Conservation (phyloP, 2,329 filamentous ascomycete species). For the Knufia petricola region DNA sequence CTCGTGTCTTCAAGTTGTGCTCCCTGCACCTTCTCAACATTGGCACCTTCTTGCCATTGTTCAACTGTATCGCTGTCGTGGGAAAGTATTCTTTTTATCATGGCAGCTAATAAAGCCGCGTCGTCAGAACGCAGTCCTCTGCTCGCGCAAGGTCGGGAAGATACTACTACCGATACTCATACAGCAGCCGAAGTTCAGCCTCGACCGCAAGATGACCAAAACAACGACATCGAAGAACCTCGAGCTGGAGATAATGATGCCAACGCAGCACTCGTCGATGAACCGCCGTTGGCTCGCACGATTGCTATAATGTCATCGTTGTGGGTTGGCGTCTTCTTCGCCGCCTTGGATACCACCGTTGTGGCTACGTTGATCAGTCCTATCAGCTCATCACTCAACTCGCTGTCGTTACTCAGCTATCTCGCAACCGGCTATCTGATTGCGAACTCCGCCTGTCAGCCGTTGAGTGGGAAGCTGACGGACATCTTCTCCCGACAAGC, state of each 20-base stretch:
- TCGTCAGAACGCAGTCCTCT: slow-evolving; percentile 16
- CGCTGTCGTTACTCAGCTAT: slow-evolving; percentile 75
- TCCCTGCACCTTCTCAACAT: not conserved
- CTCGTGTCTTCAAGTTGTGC: no score
- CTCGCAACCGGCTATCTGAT: slow-evolving; percentile 81
- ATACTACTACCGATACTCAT: not conserved
- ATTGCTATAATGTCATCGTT: slow-evolving; percentile 41
- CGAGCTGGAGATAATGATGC: slow-evolving; percentile 1
- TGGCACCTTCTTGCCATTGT: not conserved
- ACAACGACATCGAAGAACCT: slow-evolving; percentile 9
- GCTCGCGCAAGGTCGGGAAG: slow-evolving; percentile 1
- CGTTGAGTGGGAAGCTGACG: slow-evolving; percentile 72
- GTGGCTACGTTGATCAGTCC: slow-evolving; percentile 77
- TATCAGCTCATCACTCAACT: slow-evolving; percentile 74
- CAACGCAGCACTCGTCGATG: slow-evolving; percentile 27
- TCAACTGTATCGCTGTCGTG: not conserved
- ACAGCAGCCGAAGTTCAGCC: not conserved
- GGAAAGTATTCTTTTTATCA: not conserved
- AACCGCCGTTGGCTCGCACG: slow-evolving; percentile 39
- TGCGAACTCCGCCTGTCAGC: slow-evolving; percentile 77
- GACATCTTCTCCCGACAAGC: slow-evolving; percentile 78
- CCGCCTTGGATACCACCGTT: slow-evolving; percentile 64
- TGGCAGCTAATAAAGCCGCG: slow-evolving; percentile 1
- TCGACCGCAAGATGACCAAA: not conserved
- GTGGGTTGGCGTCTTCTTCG: slow-evolving; percentile 48